These are phyloP conservation scores for Arachnomyces sp. DNA, from an alignment of 2,329 filamentous ascomycete genomes.

Conservation along the genomic window DNA sequence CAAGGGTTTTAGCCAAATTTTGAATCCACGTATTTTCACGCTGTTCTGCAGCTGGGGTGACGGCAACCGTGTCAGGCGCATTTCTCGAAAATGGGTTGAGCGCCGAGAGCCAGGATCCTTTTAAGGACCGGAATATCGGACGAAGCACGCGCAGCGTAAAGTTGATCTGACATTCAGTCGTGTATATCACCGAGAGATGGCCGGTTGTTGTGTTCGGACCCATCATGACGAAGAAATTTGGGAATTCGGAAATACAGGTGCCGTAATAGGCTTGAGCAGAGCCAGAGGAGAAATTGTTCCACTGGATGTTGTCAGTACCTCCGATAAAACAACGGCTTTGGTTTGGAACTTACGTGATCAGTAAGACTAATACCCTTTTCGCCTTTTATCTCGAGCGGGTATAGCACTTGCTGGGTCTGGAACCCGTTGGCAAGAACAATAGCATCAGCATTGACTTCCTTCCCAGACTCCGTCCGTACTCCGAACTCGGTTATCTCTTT, in stretches of 20 bases:
- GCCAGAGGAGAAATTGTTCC: conserved; percentile 28
- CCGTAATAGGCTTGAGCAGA: conserved; percentile 41
- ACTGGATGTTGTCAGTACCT: conserved; percentile 20
- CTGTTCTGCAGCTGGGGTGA: conserved; percentile 29
- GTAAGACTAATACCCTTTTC: conserved; percentile 27
- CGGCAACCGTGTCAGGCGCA: conserved; percentile 24
- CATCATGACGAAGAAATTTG: conserved; percentile 42
- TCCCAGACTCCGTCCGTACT: conserved; percentile 32
- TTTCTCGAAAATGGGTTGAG: conserved; percentile 9
- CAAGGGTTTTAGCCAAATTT: conserved; percentile 33
- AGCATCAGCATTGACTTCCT: conserved; percentile 35
- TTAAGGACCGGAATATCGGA: conserved; percentile 32
- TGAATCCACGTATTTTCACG: conserved; percentile 35
- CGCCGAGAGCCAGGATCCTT: conserved; percentile 20
- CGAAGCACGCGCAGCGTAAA: conserved; percentile 36
- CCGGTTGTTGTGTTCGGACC: conserved; percentile 43
- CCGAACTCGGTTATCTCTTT: conserved; percentile 31
- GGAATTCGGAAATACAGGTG: conserved; percentile 42
- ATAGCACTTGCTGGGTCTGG: conserved; percentile 40
- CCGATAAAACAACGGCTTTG: conserved; percentile 23
- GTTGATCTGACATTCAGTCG: conserved; percentile 47
- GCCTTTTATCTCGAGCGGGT: conserved; percentile 41
- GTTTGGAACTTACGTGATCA: conserved; percentile 27
- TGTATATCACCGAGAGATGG: conserved; percentile 45
- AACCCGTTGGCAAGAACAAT: conserved; percentile 47